Conservation (phyloP, 257 asterid species). For the Catharanthus roseus region DNA sequence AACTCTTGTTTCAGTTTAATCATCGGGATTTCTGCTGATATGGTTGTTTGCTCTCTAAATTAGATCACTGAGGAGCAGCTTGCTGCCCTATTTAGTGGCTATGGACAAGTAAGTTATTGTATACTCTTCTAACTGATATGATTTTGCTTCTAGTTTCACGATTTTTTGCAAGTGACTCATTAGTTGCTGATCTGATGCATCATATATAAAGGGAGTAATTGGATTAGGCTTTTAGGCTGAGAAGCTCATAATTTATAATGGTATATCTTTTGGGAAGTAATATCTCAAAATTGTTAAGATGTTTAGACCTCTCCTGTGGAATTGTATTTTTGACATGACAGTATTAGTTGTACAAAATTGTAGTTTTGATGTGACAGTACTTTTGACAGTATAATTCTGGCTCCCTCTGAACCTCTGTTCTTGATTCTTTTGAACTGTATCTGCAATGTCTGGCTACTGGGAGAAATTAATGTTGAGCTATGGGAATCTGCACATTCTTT, state of each 20-base stretch:
- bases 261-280: neutral
- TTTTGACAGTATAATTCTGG: neutral
- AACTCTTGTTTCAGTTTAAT: slow-evolving; percentile 9
- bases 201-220: neutral
- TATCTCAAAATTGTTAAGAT: neutral
- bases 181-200: neutral
- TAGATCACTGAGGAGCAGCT: slow-evolving; percentile 90
- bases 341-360: neutral
- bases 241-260: neutral
- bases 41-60: slow-evolving; percentile 21
- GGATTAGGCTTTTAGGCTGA: neutral
- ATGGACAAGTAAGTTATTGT: slow-evolving; percentile 72
- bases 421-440: neutral
- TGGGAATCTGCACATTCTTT: neutral
- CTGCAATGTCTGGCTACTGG: neutral
- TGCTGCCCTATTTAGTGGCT: slow-evolving; percentile 70
- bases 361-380: neutral
- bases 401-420: neutral
- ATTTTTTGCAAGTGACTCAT: neutral
- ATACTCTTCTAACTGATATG: slow-evolving; percentile 8
- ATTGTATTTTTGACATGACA: neutral
- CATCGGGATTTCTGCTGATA: slow-evolving; percentile 19
- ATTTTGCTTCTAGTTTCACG: neutral
- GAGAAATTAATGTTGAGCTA: neutral
- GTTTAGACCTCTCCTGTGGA: neutral